These are phyloP conservation scores for Fusarium redolens DNA, from an alignment of 2,329 filamentous ascomycete genomes.

Conservation along the genomic window DNA sequence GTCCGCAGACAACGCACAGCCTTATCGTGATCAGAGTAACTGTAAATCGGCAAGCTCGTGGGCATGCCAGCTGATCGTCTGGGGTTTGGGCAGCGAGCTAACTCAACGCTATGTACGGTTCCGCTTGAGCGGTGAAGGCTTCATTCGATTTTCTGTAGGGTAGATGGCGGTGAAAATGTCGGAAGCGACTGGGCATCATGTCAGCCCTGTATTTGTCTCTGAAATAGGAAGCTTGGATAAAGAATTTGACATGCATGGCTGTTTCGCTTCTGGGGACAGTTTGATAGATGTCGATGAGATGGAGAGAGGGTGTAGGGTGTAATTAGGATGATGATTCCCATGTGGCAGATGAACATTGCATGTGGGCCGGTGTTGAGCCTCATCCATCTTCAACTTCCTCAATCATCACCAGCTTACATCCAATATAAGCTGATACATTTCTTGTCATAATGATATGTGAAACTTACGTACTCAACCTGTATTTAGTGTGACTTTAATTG, in stretches of 20 bases:
- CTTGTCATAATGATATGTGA: not conserved
- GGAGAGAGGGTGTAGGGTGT: not conserved
- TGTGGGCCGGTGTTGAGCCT: constrained; percentile 24
- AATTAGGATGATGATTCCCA: not conserved
- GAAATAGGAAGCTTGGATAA: constrained; percentile 16
- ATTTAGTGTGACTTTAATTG: not conserved
- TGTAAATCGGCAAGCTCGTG: constrained; percentile 25
- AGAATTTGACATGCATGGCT: constrained; percentile 7
- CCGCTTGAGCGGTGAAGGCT: constrained; percentile 41
- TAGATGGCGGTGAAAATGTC: constrained; percentile 43
- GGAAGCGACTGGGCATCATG: constrained; percentile 15
- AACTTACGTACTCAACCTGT: no score
- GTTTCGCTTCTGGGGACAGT: not conserved
- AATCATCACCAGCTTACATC: not conserved
- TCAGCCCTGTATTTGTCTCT: constrained; percentile 16
- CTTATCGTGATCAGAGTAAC: constrained; percentile 16
- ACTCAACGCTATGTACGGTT: constrained; percentile 27
- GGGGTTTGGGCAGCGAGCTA: constrained; percentile 41
- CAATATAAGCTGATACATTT: not conserved
- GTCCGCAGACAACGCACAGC: constrained; percentile 15
- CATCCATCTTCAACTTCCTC: not conserved
- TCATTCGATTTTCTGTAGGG: constrained; percentile 36
- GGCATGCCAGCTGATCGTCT: constrained; percentile 41
- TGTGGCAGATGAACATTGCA: not conserved
- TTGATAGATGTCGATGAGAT: not conserved